These are phyloP conservation scores for Cyclocybe aegerita DNA, from an alignment of 768 basidiomycete genomes.

Conservation along the genomic window DNA sequence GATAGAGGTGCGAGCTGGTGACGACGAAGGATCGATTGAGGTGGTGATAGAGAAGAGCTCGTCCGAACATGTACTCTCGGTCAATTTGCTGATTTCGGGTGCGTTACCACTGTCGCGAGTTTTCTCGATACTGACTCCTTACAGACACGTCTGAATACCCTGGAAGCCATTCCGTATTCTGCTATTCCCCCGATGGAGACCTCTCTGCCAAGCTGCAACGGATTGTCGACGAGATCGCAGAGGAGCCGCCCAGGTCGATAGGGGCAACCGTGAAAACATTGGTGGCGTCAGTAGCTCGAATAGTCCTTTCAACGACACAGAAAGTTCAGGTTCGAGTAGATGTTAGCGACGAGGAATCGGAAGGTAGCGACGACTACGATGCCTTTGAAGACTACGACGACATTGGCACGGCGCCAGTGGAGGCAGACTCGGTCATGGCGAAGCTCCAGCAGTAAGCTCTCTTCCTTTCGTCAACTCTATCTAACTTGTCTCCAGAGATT, in stretches of 20 bases:
- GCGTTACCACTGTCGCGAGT: constrained; percentile 10
- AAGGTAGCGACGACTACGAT: constrained; percentile 36
- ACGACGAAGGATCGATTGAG: constrained; percentile 68
- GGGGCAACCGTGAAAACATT: constrained; percentile 44
- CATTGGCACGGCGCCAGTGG: constrained; percentile 22
- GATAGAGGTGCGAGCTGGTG: constrained; percentile 51
- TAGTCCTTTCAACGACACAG: constrained; percentile 9
- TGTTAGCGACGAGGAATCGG: constrained; percentile 27
- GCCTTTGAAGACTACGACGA: constrained; percentile 39
- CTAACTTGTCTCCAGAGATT: constrained; percentile 43
- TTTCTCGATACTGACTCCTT: neutral
- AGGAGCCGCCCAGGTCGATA: constrained; percentile 40
- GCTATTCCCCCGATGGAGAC: constrained; percentile 49
- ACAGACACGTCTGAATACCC: constrained; percentile 72
- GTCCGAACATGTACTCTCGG: constrained; percentile 31
- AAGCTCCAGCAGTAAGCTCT: constrained; percentile 30
- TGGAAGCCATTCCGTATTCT: constrained; percentile 52
- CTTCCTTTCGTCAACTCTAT: neutral
- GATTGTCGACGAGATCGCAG: constrained; percentile 45
- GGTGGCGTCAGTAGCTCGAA: constrained; percentile 32
- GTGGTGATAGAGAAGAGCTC: constrained; percentile 38
- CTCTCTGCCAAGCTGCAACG: constrained; percentile 37
- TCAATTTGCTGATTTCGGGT: constrained; percentile 54
- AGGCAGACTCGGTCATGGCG: constrained; percentile 22
- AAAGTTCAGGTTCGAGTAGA: constrained; percentile 16